These are phyloP conservation scores for Mortierella sp. DNA, from an alignment of 371 early-diverging fungal genomes.

Conservation along the genomic window DNA sequence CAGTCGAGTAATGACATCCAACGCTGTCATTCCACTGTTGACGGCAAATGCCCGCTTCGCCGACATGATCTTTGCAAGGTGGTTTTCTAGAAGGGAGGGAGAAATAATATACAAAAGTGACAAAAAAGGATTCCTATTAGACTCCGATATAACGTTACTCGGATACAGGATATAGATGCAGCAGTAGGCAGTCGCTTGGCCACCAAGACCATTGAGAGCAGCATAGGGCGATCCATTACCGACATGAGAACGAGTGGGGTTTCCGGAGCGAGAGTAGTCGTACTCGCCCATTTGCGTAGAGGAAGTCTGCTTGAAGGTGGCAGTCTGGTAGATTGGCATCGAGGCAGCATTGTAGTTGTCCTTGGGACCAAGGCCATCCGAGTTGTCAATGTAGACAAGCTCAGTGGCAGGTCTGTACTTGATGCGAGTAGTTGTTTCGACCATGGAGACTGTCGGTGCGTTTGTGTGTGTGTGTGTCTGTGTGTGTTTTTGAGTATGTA, in stretches of 20 bases:
- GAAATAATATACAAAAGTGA: slow-evolving; percentile 4
- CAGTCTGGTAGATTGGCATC: slow-evolving; percentile 96
- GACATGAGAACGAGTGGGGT: slow-evolving; percentile 89
- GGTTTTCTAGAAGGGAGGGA: slow-evolving; percentile 67
- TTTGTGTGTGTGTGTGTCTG: not conserved
- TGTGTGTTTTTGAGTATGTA: not conserved
- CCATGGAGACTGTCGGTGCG: no score
- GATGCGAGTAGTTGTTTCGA: slow-evolving; percentile 55
- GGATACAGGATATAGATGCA: no score
- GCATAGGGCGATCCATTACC: slow-evolving; percentile 58
- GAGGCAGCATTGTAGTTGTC: slow-evolving; percentile 93
- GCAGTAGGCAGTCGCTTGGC: not conserved
- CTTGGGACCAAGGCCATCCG: slow-evolving; percentile 60
- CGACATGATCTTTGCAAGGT: slow-evolving; percentile 87
- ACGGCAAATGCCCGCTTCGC: slow-evolving; percentile 82
- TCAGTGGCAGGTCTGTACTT: slow-evolving; percentile 89
- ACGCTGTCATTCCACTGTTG: slow-evolving; percentile 90
- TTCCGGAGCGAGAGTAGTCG: slow-evolving; percentile 92
- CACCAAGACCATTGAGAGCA: not conserved
- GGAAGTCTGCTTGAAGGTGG: slow-evolving; percentile 92
- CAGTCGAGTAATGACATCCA: slow-evolving; percentile 85
- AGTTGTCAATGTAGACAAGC: slow-evolving; percentile 83
- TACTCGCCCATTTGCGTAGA: slow-evolving; percentile 89
- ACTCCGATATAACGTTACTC: not conserved
- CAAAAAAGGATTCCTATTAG: not conserved